A percentile compares a stretch with the other conserved stretches of the same genome.
phyloP scores from a whole-genome alignment of 108 stramenopile species.

The Cyclotella sp. region DNA sequence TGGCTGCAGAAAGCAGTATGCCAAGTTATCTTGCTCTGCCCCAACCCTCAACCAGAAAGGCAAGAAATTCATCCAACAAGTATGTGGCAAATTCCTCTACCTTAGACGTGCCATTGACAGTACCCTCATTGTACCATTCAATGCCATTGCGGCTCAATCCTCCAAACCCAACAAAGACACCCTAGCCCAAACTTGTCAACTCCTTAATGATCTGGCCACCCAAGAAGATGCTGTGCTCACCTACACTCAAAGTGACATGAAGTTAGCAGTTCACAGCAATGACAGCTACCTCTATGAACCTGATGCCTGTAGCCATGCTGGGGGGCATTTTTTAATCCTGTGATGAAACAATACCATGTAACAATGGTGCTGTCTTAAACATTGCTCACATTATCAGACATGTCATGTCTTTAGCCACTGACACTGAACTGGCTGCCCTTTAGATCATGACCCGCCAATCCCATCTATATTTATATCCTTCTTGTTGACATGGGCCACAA shows the following conservation, averaged over 20 bases:
- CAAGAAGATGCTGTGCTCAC: slow-evolving; percentile 44
- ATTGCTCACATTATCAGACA: too few relatives aligned
- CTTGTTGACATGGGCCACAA: too few relatives aligned
- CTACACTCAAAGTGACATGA: slow-evolving; percentile 24
- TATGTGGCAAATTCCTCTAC: slow-evolving; percentile 41
- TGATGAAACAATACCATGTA: background rate
- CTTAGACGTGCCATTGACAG: slow-evolving; percentile 44
- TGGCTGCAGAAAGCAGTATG: slow-evolving; percentile 47
- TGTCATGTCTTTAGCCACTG: background rate
- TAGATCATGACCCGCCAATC: too few relatives aligned
- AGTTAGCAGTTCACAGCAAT: slow-evolving; percentile 16
- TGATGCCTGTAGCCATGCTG: slow-evolving; percentile 37
- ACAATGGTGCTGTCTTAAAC: background rate
- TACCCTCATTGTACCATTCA: slow-evolving; percentile 17
- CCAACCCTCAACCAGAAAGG: slow-evolving; percentile 15
- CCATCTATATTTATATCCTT: too few relatives aligned
- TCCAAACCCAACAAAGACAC: slow-evolving; percentile 11
- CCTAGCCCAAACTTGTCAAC: slow-evolving; percentile 7
- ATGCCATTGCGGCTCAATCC: slow-evolving; percentile 27
- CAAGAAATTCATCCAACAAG: slow-evolving; percentile 44
- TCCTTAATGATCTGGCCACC: slow-evolving; percentile 49
- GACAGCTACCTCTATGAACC: slow-evolving; percentile 39
- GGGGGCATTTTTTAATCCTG: slow-evolving; percentile 25
- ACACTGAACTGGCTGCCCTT: background rate
- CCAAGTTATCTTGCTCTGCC: slow-evolving; percentile 8